phyloP scores from a whole-genome alignment of 2,329 filamentous ascomycete species.

The Pseudogymnoascus sp. region DNA sequence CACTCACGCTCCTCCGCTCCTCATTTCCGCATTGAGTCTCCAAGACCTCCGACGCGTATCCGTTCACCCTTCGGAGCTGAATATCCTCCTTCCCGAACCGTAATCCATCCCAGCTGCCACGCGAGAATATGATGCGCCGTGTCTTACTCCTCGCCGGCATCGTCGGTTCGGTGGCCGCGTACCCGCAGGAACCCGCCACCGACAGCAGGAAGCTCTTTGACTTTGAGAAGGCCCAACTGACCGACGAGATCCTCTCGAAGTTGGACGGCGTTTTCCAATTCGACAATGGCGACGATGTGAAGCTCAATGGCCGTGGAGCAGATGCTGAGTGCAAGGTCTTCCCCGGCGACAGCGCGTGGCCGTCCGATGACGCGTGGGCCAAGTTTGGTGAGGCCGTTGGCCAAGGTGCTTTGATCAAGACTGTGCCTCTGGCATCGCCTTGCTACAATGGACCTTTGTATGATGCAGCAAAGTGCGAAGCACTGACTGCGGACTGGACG shows the following conservation, averaged over 20 bases:
- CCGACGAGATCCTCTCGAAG: conserved; percentile 1
- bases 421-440: conserved; percentile 37
- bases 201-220: background rate
- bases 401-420: conserved; percentile 34
- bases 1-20: background rate
- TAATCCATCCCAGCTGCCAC: background rate
- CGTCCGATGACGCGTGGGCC: conserved; percentile 36
- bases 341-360: conserved; percentile 34
- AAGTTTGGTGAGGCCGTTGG: conserved; percentile 36
- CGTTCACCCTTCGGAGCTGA: background rate
- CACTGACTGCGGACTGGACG: conserved; percentile 25
- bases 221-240: conserved; percentile 10
- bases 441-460: conserved; percentile 32
- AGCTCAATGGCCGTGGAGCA: conserved; percentile 1
- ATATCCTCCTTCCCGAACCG: conserved; percentile 1
- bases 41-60: background rate
- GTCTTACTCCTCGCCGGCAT: conserved; percentile 7
- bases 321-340: conserved; percentile 16
- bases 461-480: conserved; percentile 28
- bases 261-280: conserved; percentile 10
- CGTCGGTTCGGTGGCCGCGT: background rate
- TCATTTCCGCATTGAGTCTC: conserved; percentile 2
- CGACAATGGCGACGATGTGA: conserved; percentile 1
- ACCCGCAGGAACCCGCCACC: background rate
- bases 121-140: conserved; percentile 6